These are phyloP conservation scores for Thuidium tamariscinum DNA, from an alignment of 225 moss, liverwort and hornwort genomes.

Conservation along the genomic window DNA sequence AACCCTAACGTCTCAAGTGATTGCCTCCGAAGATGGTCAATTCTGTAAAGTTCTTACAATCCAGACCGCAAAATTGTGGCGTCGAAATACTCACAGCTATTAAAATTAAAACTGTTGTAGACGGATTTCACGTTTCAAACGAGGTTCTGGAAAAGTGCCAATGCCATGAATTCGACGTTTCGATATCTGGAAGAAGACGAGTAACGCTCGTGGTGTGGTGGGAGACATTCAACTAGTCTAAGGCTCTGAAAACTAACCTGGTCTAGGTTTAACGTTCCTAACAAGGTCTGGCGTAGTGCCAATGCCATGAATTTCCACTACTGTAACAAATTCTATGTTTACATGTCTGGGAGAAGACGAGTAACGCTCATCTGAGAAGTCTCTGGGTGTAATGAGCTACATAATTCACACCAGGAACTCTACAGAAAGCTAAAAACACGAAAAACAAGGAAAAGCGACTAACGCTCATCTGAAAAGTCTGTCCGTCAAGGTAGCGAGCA, in stretches of 20 bases:
- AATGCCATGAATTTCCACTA: background rate
- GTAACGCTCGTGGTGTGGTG: background rate
- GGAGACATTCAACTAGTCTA: background rate
- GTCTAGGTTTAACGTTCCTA: background rate
- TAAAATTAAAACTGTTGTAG: background rate
- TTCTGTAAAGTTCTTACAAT: background rate
- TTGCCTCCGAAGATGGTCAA: background rate
- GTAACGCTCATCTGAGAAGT: background rate
- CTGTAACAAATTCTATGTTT: background rate
- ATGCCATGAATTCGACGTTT: background rate
- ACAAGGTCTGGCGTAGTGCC: background rate
- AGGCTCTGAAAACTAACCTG: background rate
- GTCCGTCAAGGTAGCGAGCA: background rate
- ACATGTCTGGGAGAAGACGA: background rate
- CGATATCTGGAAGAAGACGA: background rate
- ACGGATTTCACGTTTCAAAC: background rate
- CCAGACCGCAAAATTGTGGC: too few species aligned
- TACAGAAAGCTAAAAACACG: background rate
- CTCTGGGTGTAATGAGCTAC: background rate
- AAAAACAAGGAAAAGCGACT: background rate
- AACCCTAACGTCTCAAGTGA: background rate
- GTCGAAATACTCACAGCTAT: background rate
- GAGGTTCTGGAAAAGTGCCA: background rate
- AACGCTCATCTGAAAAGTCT: background rate
- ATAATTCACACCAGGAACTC: background rate